phyloP scores from a whole-genome alignment of 148 eudicot species.

The Linanthus parryae region DNA sequence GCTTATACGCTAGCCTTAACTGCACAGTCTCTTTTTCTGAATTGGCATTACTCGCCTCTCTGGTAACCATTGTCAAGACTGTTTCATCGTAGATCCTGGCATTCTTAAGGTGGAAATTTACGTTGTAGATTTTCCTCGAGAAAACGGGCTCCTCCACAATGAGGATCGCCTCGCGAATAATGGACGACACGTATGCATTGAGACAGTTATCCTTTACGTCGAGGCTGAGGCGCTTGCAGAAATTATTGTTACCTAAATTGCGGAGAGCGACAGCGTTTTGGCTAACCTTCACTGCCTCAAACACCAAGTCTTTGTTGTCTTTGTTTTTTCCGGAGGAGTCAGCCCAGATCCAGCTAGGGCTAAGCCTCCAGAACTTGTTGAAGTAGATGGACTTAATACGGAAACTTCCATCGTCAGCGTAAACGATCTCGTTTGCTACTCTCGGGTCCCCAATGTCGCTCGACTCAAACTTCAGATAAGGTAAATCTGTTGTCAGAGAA shows the following conservation, averaged over 20 bases:
- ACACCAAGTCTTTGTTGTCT: too few species aligned
- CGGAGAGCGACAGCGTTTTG: too few species aligned
- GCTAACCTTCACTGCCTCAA: too few species aligned
- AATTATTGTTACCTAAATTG: neutral
- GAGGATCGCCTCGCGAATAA: neutral
- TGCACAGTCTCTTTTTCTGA: neutral
- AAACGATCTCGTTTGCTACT: neutral
- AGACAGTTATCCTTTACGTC: neutral
- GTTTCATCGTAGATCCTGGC: conserved; percentile 1
- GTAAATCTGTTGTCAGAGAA: too few species aligned
- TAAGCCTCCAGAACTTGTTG: too few species aligned
- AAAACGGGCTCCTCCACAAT: neutral
- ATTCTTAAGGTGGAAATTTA: neutral
- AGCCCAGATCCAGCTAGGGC: too few species aligned
- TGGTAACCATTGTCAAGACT: neutral
- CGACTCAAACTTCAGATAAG: too few species aligned
- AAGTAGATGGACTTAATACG: too few species aligned
- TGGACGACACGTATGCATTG: neutral
- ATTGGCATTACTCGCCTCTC: neutral
- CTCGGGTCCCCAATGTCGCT: neutral
- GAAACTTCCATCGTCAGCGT: neutral
- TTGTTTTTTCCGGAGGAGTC: too few species aligned
- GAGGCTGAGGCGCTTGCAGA: neutral
- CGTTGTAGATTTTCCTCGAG: neutral
- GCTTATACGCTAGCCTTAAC: neutral